Evolutionary conservation across 176 grass and related monocot genomes (phyloP).

Genomic region (Thinopyrum elongatum): DNA sequence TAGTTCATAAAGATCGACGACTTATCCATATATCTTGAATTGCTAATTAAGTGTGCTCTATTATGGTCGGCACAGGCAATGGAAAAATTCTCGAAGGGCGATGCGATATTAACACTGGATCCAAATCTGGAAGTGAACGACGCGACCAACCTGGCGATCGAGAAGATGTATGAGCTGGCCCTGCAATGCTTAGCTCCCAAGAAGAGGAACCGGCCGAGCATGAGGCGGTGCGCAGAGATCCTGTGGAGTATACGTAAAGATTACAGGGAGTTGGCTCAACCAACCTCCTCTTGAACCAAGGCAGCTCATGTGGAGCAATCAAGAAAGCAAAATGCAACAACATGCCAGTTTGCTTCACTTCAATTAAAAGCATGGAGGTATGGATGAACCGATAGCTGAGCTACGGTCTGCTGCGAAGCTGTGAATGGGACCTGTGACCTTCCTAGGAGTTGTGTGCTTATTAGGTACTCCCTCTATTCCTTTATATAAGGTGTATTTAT

Average conservation of each 20-base stretch:
- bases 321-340: conserved; percentile 3
- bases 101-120: conserved; percentile 63
- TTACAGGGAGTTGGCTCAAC: conserved; percentile 51
- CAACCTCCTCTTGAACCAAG: conserved; percentile 29
- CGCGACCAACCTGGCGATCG: conserved; percentile 47
- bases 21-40: neutral
- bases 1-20: neutral
- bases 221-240: conserved; percentile 71
- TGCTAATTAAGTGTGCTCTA: neutral
- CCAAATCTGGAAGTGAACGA: conserved; percentile 46
- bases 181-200: conserved; percentile 62
- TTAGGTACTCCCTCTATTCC: no score
- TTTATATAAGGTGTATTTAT: no score
- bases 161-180: conserved; percentile 65
- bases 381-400: neutral
- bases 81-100: conserved; percentile 62
- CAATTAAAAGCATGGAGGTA: conserved; percentile 28
- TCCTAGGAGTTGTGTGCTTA: conserved; percentile 26
- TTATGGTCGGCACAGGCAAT: conserved; percentile 49
- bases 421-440: conserved; percentile 7
- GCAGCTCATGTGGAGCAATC: conserved; percentile 22
- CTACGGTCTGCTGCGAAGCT: neutral
- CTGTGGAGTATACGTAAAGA: conserved; percentile 82
- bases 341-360: conserved; percentile 33
- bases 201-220: conserved; percentile 53